These are phyloP conservation scores for Termitomyces sp. DNA, from an alignment of 768 basidiomycete species.

Conservation along the genomic window DNA sequence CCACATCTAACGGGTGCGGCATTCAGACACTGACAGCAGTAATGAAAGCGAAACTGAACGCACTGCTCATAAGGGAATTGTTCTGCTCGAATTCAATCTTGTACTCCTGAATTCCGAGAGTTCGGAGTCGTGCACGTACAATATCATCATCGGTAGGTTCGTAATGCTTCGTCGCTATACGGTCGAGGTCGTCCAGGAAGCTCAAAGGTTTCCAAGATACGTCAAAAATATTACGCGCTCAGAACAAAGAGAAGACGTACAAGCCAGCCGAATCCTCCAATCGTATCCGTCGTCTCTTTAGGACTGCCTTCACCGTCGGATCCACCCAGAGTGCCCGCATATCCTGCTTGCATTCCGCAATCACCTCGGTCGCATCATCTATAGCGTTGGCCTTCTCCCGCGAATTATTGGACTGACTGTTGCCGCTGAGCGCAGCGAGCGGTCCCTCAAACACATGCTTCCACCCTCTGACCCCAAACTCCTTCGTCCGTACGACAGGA, in stretches of 20 bases:
- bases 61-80: conserved; percentile 11
- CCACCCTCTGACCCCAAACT: conserved; percentile 20
- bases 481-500: background rate
- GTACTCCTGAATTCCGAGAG: conserved; percentile 68
- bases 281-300: conserved; percentile 41
- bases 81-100: conserved; percentile 45
- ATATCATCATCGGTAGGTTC: conserved; percentile 58
- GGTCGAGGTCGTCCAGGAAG: conserved; percentile 62
- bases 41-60: background rate
- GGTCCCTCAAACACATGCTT: conserved; percentile 13
- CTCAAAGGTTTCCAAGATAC: conserved; percentile 22
- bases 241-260: conserved; percentile 29
- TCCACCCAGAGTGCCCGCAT: conserved; percentile 54
- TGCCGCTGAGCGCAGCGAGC: conserved; percentile 2
- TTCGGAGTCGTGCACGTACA: conserved; percentile 62
- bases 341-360: conserved; percentile 49
- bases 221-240: background rate
- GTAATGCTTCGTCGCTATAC: conserved; percentile 52
- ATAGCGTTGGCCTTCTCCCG: background rate
- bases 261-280: conserved; percentile 59
- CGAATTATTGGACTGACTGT: background rate
- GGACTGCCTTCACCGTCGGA: conserved; percentile 35
- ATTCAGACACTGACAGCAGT: background rate
- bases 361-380: conserved; percentile 42
- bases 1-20: conserved; percentile 4